Conservation (phyloP, 2,329 filamentous ascomycete genomes). For the Aspergillus pseudonomiae region DNA sequence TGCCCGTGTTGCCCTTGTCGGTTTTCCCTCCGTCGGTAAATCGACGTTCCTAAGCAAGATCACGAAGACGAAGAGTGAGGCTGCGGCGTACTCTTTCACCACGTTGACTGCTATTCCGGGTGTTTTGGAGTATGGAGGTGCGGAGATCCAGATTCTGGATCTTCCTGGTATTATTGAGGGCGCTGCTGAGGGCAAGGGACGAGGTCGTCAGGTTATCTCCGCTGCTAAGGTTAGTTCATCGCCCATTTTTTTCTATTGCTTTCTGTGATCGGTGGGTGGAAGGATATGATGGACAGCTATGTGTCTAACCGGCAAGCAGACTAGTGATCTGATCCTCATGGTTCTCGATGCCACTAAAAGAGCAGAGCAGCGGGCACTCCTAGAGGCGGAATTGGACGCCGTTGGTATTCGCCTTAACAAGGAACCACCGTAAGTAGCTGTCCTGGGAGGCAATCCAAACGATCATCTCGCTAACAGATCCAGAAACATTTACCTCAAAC, state of each 20-base stretch:
- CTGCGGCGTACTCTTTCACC: slow-evolving; percentile 95
- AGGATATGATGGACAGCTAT: background rate
- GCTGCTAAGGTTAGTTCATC: slow-evolving; percentile 71
- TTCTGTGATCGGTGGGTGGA: too few species aligned
- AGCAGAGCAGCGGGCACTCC: slow-evolving; percentile 83
- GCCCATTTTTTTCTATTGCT: background rate
- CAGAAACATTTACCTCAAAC: slow-evolving; percentile 95
- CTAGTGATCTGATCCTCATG: slow-evolving; percentile 96
- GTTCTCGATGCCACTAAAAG: slow-evolving; percentile 94
- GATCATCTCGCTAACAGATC: background rate
- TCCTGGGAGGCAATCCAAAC: too few species aligned
- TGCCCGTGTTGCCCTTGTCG: slow-evolving; percentile 93
- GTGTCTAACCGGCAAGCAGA: slow-evolving; percentile 49
- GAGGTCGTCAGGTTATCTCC: slow-evolving; percentile 94
- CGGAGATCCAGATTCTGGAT: slow-evolving; percentile 97
- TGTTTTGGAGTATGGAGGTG: slow-evolving; percentile 95
- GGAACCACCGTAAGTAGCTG: slow-evolving; percentile 72
- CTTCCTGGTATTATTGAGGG: slow-evolving; percentile 98
- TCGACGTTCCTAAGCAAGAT: slow-evolving; percentile 99
- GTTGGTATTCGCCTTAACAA: slow-evolving; percentile 93
- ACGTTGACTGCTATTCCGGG: slow-evolving; percentile 96
- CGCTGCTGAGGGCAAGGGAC: slow-evolving; percentile 90
- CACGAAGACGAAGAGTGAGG: slow-evolving; percentile 95
- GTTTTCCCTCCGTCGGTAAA: slow-evolving; percentile 98
- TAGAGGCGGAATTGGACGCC: slow-evolving; percentile 91